Conservation (phyloP, 225 moss, liverwort and hornwort species). For the Pseudisothecium myosuroides region DNA sequence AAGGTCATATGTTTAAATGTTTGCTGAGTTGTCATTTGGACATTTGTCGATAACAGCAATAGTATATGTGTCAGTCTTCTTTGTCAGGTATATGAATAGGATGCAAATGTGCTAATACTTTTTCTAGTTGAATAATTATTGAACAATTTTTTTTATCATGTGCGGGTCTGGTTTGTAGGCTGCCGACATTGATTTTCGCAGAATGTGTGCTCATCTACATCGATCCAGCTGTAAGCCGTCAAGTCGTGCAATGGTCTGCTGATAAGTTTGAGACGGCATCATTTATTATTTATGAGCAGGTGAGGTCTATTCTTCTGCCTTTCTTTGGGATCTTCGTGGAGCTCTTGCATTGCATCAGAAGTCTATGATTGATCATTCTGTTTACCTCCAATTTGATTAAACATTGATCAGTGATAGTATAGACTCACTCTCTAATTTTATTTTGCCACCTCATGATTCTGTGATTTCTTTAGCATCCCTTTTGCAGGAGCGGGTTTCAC, state of each 20-base stretch:
- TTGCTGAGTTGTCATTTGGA: neutral
- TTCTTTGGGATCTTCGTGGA: neutral
- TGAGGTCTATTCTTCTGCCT: neutral
- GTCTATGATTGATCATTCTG: neutral
- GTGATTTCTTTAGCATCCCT: neutral
- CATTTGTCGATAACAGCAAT: too few species aligned
- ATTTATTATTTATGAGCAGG: conserved; percentile 94
- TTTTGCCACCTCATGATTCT: neutral
- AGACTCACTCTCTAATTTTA: neutral
- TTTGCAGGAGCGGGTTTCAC: neutral
- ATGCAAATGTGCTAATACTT: neutral
- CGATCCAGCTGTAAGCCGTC: conserved; percentile 67
- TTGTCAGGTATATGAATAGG: neutral
- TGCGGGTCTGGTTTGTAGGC: conserved; percentile 17
- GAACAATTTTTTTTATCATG: neutral
- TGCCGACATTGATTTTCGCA: conserved; percentile 77
- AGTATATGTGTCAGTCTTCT: neutral
- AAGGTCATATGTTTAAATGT: neutral
- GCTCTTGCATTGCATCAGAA: neutral
- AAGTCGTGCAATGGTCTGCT: conserved; percentile 77
- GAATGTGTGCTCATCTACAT: conserved; percentile 96
- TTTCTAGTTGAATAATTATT: neutral
- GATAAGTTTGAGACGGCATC: conserved; percentile 59
- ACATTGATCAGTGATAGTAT: neutral
- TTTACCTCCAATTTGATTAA: neutral